Percentiles rank a stretch among this genome's conserved stretches.
These are phyloP conservation scores for Diaporthe nobilis DNA, from an alignment of 2,329 filamentous ascomycete species.

Conservation along the genomic window DNA sequence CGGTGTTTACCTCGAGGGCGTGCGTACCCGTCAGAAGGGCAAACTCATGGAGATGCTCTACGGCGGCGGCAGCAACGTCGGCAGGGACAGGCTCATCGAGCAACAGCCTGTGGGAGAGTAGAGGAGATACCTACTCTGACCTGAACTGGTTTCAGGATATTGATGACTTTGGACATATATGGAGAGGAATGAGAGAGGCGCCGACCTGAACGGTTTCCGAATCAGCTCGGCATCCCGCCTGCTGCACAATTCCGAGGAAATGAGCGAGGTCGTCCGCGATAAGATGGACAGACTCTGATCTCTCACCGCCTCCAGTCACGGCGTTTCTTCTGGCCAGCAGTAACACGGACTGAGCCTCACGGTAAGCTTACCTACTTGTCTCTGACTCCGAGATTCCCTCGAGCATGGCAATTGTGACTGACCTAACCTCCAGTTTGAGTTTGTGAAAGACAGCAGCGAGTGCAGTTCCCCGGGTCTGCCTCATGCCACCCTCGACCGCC, in stretches of 20 bases:
- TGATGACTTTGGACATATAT: background rate
- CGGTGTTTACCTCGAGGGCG: constrained; percentile 80
- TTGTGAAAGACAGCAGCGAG: background rate
- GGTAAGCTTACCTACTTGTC: background rate
- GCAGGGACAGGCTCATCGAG: constrained; percentile 38
- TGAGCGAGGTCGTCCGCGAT: background rate
- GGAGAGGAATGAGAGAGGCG: background rate
- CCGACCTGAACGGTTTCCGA: too few relatives aligned
- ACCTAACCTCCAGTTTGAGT: background rate
- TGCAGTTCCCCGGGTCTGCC: background rate
- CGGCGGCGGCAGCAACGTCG: constrained; percentile 57
- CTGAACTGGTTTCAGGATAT: background rate
- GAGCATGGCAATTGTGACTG: background rate
- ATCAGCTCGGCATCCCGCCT: background rate
- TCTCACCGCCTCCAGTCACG: too few relatives aligned
- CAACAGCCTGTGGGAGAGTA: constrained; percentile 26
- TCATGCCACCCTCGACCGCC: background rate
- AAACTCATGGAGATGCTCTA: constrained; percentile 87
- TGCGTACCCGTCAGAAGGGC: constrained; percentile 84
- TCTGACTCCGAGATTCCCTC: background rate
- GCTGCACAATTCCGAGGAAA: too few relatives aligned
- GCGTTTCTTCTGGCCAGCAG: background rate
- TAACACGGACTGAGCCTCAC: background rate
- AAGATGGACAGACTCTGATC: background rate
- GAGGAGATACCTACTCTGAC: constrained; percentile 1